A percentile compares a stretch with the other conserved stretches of the same genome.
Conservation (phyloP, 148 eudicot species). For the Rhododendron ferrugineum region DNA sequence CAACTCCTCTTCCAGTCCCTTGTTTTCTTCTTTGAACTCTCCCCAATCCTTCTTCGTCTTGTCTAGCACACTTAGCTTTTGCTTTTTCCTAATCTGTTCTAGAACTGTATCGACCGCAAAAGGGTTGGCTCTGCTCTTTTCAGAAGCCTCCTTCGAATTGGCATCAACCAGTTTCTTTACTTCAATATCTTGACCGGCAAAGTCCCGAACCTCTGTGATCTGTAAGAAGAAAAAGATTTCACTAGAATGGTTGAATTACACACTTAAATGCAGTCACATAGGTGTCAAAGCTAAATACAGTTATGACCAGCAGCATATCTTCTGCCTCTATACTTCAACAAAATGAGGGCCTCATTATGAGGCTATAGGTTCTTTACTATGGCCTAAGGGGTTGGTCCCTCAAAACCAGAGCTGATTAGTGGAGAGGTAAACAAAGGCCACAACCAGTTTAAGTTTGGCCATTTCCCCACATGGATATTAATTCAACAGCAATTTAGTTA, state of each 20-base stretch:
- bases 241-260: background rate
- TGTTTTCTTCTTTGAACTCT: slow-evolving; percentile 82
- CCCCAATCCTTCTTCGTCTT: slow-evolving; percentile 99
- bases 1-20: slow-evolving; percentile 75
- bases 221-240: slow-evolving; percentile 27
- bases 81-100: slow-evolving; percentile 91
- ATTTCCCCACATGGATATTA: background rate
- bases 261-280: background rate
- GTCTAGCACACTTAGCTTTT: slow-evolving; percentile 85
- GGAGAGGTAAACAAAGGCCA: background rate
- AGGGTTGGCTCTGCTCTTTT: slow-evolving; percentile 58
- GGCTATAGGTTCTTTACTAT: background rate
- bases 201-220: slow-evolving; percentile 79
- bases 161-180: slow-evolving; percentile 70
- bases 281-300: slow-evolving; percentile 2
- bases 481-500: background rate
- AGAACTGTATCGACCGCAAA: slow-evolving; percentile 87
- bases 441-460: background rate
- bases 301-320: slow-evolving; percentile 12
- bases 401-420: background rate
- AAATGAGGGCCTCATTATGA: background rate
- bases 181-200: slow-evolving; percentile 83
- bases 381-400: background rate
- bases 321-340: background rate
- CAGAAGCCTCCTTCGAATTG: slow-evolving; percentile 53